Conservation (phyloP, 768 basidiomycete genomes). For the Favolaschia claudopus region DNA sequence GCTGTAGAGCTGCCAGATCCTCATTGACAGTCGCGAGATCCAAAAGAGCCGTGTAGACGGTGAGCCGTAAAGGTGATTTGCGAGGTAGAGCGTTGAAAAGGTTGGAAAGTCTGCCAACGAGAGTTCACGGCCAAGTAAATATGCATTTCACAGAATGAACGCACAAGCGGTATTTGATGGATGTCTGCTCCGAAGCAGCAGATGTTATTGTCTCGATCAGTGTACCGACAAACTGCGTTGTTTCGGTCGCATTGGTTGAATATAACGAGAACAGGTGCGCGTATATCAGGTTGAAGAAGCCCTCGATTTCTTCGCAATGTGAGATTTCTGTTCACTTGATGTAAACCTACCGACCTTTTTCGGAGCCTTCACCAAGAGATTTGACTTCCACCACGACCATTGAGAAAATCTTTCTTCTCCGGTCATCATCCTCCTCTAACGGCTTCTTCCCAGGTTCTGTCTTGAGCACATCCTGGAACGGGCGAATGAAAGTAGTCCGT, state of each 20-base stretch:
- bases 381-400: conserved; percentile 69
- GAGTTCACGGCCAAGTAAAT: conserved; percentile 10
- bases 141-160: conserved; percentile 33
- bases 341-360: conserved; percentile 64
- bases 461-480: conserved; percentile 69
- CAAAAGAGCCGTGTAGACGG: conserved; percentile 70
- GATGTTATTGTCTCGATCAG: conserved; percentile 65
- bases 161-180: conserved; percentile 81
- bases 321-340: background rate
- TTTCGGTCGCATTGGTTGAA: conserved; percentile 60
- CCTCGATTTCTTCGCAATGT: conserved; percentile 71
- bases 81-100: conserved; percentile 81
- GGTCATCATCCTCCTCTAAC: conserved; percentile 60
- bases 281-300: conserved; percentile 86
- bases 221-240: conserved; percentile 54
- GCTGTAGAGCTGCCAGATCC: conserved; percentile 67
- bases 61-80: conserved; percentile 66
- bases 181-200: conserved; percentile 57
- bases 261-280: conserved; percentile 74
- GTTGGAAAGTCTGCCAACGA: conserved; percentile 69
- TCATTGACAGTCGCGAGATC: conserved; percentile 64
- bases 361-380: conserved; percentile 76
- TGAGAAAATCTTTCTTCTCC: conserved; percentile 62
- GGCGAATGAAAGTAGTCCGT: conserved; percentile 64
- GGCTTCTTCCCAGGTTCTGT: conserved; percentile 59